Evolutionary conservation across 441 rosid genomes (phyloP).

Genomic region (Mallotus japonicus): DNA sequence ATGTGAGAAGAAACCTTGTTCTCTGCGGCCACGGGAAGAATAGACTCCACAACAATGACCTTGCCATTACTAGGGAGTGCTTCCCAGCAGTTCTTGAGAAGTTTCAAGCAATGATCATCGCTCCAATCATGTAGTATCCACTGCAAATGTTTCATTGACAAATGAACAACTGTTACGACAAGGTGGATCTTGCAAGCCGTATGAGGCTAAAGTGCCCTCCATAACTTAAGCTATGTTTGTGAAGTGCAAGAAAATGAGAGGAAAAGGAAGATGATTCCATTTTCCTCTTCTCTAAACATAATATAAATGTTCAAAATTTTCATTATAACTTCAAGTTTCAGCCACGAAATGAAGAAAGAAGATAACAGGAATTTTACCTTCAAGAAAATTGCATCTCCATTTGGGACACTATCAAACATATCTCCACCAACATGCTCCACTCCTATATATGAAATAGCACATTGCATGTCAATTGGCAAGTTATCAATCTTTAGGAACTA

Average conservation of each 20-base stretch:
- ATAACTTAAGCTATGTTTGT: too few relatives aligned
- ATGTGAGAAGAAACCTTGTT: constrained; percentile 25
- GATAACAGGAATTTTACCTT: constrained; percentile 37
- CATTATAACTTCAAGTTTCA: too few relatives aligned
- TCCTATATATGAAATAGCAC: constrained; percentile 25
- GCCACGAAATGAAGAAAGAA: too few relatives aligned
- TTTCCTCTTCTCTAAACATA: too few relatives aligned
- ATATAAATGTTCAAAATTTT: too few relatives aligned
- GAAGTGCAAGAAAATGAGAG: too few relatives aligned
- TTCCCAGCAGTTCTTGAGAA: constrained; percentile 60
- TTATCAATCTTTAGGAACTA: too few relatives aligned
- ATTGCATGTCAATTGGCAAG: too few relatives aligned
- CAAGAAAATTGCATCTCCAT: constrained; percentile 74
- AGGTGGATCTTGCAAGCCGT: neutral
- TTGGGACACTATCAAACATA: constrained; percentile 68
- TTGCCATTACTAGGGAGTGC: constrained; percentile 64
- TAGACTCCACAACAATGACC: constrained; percentile 58
- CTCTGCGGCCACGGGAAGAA: constrained; percentile 50
- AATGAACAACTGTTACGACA: too few relatives aligned
- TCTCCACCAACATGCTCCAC: constrained; percentile 74
- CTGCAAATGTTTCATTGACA: constrained; percentile 25
- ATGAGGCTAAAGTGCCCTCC: too few relatives aligned
- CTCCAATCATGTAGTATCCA: constrained; percentile 80
- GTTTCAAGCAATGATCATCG: constrained; percentile 46
- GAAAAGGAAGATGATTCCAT: too few relatives aligned